Base-by-base conservation (phyloP, 345 rosid species). In the Euphorbia pulcherrima region DNA sequence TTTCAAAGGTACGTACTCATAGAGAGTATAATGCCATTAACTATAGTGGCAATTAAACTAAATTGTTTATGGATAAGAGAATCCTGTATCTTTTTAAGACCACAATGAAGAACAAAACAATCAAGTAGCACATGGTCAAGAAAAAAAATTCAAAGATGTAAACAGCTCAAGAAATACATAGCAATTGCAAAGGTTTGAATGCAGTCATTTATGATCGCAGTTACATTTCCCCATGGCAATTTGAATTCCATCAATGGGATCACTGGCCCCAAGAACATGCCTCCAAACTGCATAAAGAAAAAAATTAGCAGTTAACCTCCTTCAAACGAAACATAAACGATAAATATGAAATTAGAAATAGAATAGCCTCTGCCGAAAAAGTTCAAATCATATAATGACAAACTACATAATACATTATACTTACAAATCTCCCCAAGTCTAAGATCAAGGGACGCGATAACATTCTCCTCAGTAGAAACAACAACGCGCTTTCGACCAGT, bases 361-460 rank as follows among this genome's bases (percentile, higher is more conserved):
- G 5, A 21, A 55, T 37, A 18, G 39, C 23, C 8, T 13, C 21
- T 29, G 30, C 18, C 2, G 6, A 26, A 9, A 11, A 23, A 24
- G 8, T 21, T 1, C 61, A 23, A 65, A 20, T 55, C 46, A 41
- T 20, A 20, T 27, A 18, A 44, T 14, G 41, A 52, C 12, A 8
- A 53, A 24, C 5, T 21, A 21, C 4, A 53, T 27, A 21, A 24
- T 2, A 53, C 56, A 52, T 52, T 48, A 21, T n/a, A 72, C 92
- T 80, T 67, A 94, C 97, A 94, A 68, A 94, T 87, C 78, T 94
- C 96, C 54, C 97, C 97, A 5, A 67, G 96, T 20, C 99, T 88
- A 60, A 94, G 93, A 88, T 94, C 99, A 65, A 94, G 97, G 6
- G 99, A 94, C 7, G 97, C 97, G 37, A 94, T 79, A 65, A 85